A percentile compares a stretch with the other conserved stretches of the same genome.
Conservation (phyloP, 257 asterid species). For the Thymus quinquecostatus region DNA sequence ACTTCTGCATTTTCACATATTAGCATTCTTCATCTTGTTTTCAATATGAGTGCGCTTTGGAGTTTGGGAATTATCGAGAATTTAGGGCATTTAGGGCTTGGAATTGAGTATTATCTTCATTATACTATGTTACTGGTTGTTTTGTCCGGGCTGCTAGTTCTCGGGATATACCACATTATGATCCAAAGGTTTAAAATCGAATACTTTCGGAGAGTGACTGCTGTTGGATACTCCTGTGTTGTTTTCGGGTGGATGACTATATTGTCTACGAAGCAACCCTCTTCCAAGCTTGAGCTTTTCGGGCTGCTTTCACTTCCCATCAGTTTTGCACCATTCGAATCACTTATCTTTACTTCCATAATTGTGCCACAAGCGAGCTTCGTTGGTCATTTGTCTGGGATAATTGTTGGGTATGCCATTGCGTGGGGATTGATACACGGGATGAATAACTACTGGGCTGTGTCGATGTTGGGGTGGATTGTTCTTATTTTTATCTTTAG, state of each 20-base stretch:
- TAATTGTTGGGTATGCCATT: constrained; percentile 80
- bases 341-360: constrained; percentile 87
- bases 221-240: constrained; percentile 97
- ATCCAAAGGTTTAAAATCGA: constrained; percentile 80
- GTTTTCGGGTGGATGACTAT: constrained; percentile 99
- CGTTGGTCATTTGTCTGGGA: constrained; percentile 89
- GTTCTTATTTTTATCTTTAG: constrained; percentile 63
- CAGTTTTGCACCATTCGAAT: constrained; percentile 93
- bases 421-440: constrained; percentile 96
- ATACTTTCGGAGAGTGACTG: constrained; percentile 88
- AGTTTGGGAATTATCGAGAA: constrained; percentile 82
- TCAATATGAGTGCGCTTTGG: constrained; percentile 98
- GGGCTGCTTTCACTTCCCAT: constrained; percentile 96
- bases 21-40: constrained; percentile 87
- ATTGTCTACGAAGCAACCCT: constrained; percentile 81
- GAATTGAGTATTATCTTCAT: constrained; percentile 78
- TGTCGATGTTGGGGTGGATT: constrained; percentile 86
- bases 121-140: constrained; percentile 75
- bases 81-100: constrained; percentile 73
- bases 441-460: constrained; percentile 92
- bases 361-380: constrained; percentile 98
- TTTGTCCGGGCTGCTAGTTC: constrained; percentile 78
- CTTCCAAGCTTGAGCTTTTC: constrained; percentile 83
- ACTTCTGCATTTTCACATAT: constrained; percentile 93
- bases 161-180: constrained; percentile 77